phyloP scores from a whole-genome alignment of 2,329 filamentous ascomycete genomes.

The Hymenoscyphus fructigenus region DNA sequence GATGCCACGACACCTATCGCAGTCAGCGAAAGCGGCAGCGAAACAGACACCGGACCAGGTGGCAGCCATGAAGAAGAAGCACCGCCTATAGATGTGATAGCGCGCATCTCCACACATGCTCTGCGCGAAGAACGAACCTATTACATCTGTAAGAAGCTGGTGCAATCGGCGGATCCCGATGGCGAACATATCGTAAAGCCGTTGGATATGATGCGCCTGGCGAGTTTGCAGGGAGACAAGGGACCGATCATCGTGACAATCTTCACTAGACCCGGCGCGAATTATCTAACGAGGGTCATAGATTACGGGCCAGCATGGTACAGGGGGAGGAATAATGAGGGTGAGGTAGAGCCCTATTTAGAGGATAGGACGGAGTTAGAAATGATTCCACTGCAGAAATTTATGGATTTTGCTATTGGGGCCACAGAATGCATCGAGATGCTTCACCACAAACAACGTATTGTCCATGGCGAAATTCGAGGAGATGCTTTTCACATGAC shows the following conservation, averaged over 20 bases:
- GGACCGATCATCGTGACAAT: conserved; percentile 75
- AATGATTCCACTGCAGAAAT: conserved; percentile 69
- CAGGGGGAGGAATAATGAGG: conserved; percentile 51
- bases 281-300: conserved; percentile 68
- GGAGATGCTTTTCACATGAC: conserved; percentile 91
- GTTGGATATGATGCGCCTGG: conserved; percentile 73
- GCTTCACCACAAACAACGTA: conserved; percentile 82
- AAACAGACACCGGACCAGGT: conserved; percentile 23
- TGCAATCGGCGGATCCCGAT: conserved; percentile 67
- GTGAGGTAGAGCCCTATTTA: conserved; percentile 39
- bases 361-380: conserved; percentile 48
- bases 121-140: conserved; percentile 85
- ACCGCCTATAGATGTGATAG: conserved; percentile 58
- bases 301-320: conserved; percentile 78
- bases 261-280: conserved; percentile 74
- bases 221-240: conserved; percentile 66
- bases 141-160: conserved; percentile 74
- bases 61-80: conserved; percentile 11
- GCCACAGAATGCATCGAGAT: conserved; percentile 84
- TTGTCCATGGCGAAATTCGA: conserved; percentile 87
- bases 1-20: conserved; percentile 4
- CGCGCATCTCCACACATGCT: conserved; percentile 78
- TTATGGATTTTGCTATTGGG: conserved; percentile 89
- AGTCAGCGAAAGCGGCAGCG: conserved; percentile 29
- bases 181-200: conserved; percentile 77